These are phyloP conservation scores for Recurvomyces mirabilis DNA, from an alignment of 495 filamentous ascomycete genomes.

Conservation along the genomic window DNA sequence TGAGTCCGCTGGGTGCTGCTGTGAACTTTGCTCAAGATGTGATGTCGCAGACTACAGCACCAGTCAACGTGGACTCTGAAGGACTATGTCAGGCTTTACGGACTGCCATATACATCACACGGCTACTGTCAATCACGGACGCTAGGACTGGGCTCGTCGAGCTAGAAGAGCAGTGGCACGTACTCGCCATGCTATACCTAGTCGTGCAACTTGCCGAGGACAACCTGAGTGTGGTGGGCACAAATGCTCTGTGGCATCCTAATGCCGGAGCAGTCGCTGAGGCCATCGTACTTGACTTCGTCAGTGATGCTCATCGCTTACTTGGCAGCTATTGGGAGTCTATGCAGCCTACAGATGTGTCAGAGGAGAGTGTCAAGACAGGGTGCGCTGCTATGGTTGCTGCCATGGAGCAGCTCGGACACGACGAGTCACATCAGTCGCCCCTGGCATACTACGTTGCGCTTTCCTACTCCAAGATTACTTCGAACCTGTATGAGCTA, in stretches of 20 bases:
- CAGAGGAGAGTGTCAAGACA: not conserved
- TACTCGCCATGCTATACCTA: slow-evolving; percentile 25
- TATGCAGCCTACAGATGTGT: not conserved
- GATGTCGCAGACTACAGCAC: not conserved
- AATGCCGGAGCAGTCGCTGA: slow-evolving; percentile 39
- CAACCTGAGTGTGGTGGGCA: slow-evolving; percentile 46
- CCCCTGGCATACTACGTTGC: slow-evolving; percentile 17
- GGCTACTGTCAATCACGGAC: slow-evolving; percentile 36
- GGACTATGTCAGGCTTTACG: slow-evolving; percentile 63
- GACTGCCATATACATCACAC: slow-evolving; percentile 55
- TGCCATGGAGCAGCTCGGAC: not conserved
- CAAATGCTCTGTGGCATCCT: slow-evolving; percentile 44
- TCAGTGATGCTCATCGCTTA: slow-evolving; percentile 44
- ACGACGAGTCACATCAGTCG: not conserved
- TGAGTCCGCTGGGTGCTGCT: slow-evolving; percentile 56
- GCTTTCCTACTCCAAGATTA: slow-evolving; percentile 8
- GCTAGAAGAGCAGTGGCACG: not conserved
- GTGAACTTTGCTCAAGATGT: slow-evolving; percentile 50
- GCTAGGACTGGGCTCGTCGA: slow-evolving; percentile 13
- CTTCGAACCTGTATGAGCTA: slow-evolving; percentile 15
- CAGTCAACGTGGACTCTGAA: slow-evolving; percentile 44
- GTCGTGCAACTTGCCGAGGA: slow-evolving; percentile 51
- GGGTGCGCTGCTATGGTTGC: not conserved
- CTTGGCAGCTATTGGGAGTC: slow-evolving; percentile 27
- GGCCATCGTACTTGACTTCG: slow-evolving; percentile 49